Base-by-base conservation (phyloP, 176 grass and related monocot species). In the Luzula sylvatica region DNA sequence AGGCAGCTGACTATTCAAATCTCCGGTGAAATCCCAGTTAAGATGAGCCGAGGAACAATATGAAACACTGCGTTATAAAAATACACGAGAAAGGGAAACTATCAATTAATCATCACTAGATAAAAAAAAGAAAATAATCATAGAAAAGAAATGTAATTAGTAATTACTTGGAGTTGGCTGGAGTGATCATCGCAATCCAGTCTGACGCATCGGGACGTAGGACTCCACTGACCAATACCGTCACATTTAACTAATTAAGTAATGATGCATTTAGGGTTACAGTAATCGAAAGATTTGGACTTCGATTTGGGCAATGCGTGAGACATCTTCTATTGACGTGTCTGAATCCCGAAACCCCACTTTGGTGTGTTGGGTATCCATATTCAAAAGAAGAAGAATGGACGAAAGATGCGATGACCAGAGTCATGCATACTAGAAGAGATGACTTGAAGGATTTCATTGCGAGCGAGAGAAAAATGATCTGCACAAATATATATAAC, bases 101-200 rank as follows among this genome's bases (percentile, higher is more conserved):
- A 45, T 56, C 11, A 32, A 4, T 4, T 32, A 32, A 26, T 66
- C 43, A 51, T 2, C 0, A 65, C 50, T 13, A 26, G 3, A 63
- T 46, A 19, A 15, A 43, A n/a, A 27, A 32, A 32, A 32, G 29
- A 32, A 32, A 32, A 32, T 32, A 32, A 4, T 4, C 8, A 32
- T 8, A 32, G 8, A 32, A 32, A 32, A 32, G 5, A 3, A 32
- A 32, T 32, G 8, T 32, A 32, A 4, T 32, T 1, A 55, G 1
- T 15, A 23, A 18, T 73, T 32, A 87, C 83, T 50, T 71, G 30
- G 85, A 79, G 61, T 83, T 75, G 8, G 75, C 75, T 26, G 85
- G 85, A 51, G 85, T 71, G 47, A 88, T 73, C 85, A 88, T 80
- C 61, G 74, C 79, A 64, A 88, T 35, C 85, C 79, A 88, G 55